Evolutionary conservation across 805 yeast species (phyloP), one percentile per base, ranked within the genome.

Genomic region (Candida vartiovaarae): DNA sequence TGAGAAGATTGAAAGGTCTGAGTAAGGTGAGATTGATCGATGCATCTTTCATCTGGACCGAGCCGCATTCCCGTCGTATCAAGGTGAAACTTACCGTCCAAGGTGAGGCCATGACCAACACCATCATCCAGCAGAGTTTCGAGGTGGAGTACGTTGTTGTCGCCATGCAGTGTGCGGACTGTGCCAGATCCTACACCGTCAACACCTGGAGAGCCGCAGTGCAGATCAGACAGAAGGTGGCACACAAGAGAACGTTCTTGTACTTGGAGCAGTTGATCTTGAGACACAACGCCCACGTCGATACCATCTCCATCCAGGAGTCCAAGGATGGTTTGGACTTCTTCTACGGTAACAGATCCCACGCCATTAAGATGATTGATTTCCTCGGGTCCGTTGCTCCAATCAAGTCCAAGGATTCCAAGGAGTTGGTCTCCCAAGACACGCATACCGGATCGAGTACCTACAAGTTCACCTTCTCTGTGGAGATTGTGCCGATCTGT

Each of bases 201-300:
- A 88, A 93, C 65, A 95, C 98, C 4, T 93, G 99, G 99, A 84
- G 93, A 66, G 97, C 99, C 30, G 80, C 91, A 28, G 95, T 95
- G 32, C 99, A 93, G 70, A 84, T 95, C 56, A 83, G 99, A 70
- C 99, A 93, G 67, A 93, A 95, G 63, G 99, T 93, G 32, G 79
- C 87, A 15, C 99, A 93, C 66, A 93, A 93, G 70, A 83, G 96
- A 74, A 93, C 99, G 7, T 91, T 93, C 64, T 76, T 91, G 63
- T 93, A 87, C 60, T 76, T 93, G 56, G 99, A 93, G 70, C 99
- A 93, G 69, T 74, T 95, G 64, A 93, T 93, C 56, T 74, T 93
- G 66, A 89, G 75, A 62, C 95, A 88, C 64, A 85, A 83, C 59
- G 97, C 97, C 5, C 98, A 93, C 63, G 80, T 83, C 47, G 95